Percentiles rank a stretch among this genome's conserved stretches.
Evolutionary conservation across 306 rosid genomes (phyloP).

Genomic region (Citrullus mucosospermus): DNA sequence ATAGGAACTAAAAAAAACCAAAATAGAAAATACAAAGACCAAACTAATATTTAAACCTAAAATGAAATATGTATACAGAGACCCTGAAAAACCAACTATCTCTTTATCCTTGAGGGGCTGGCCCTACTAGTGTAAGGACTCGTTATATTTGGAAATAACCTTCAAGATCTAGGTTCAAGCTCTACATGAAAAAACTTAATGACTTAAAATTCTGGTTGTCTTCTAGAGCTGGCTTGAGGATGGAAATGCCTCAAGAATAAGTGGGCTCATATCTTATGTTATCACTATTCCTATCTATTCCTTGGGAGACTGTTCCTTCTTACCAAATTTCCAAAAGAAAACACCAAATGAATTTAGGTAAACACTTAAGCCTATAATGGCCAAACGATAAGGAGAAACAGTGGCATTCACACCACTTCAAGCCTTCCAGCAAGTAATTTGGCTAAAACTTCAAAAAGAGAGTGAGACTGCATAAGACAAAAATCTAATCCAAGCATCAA

Average conservation of each 20-base stretch:
- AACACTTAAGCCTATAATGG: neutral
- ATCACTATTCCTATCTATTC: neutral
- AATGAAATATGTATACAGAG: neutral
- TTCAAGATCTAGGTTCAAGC: neutral
- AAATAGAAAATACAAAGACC: too few species aligned
- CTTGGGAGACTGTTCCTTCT: neutral
- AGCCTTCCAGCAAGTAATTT: neutral
- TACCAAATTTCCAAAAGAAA: neutral
- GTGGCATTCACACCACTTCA: neutral
- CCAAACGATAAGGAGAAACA: neutral
- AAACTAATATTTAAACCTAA: too few species aligned
- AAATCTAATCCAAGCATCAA: neutral
- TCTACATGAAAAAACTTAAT: neutral
- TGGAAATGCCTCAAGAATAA: neutral
- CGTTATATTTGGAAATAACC: neutral
- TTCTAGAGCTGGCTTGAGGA: neutral
- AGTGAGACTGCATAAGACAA: neutral
- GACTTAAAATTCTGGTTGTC: neutral
- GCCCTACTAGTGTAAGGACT: neutral
- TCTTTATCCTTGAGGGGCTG: neutral
- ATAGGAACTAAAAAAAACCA: too few species aligned
- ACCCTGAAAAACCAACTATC: neutral
- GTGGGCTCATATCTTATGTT: neutral
- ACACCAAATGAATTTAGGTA: neutral
- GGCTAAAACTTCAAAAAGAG: neutral